Evolutionary conservation across 2,329 filamentous ascomycete species (phyloP), one percentile per base, ranked within the genome.

Genomic region (Trichoderma gracile): DNA sequence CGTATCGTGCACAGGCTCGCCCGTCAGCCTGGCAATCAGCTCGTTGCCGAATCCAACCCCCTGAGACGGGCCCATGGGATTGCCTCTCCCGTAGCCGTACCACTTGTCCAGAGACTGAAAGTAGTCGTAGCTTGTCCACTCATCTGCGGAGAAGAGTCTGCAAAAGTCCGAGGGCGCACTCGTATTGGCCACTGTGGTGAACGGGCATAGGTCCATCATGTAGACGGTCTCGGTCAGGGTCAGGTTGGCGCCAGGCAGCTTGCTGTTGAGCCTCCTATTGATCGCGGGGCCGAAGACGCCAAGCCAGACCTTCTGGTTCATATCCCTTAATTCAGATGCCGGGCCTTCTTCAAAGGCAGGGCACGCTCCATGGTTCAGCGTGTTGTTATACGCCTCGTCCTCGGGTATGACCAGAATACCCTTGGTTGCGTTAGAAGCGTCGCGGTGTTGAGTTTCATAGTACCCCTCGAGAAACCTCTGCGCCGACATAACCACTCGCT

Each of bases 201-300:
- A 97, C 0, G 93, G 89, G 72, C 93, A 97, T 66, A 97, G 81
- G 71, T 97, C 92, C 92, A 97, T 97, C 40, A 97, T 74, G 64
- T 83, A 84, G 64, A 93, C 79, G 0, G 87, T 85, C 40, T 94
- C 87, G 1, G 78, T 72, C 14, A 81, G 73, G 3, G 83, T 85
- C 47, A 97, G 75, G 66, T 89, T 86, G 5, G 85, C 87, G 2
- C 90, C 89, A 0, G 82, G 83, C 0, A 97, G 80, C 66, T 89
- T 85, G 15, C 78, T 71, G 72, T 93, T 92, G 46, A 97, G 77
- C 8, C 91, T 86, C 2, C 81, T 75, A n/a, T 84, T 82, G 68
- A 97, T 91, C 0, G 85, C 76, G 0, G 86, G 85, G 1, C 86
- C 81, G 73, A 95, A 96, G 5, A 83, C 79, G 5, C 81, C 77